phyloP scores from a whole-genome alignment of 2,329 filamentous ascomycete species.

The Fusarium sp. region DNA sequence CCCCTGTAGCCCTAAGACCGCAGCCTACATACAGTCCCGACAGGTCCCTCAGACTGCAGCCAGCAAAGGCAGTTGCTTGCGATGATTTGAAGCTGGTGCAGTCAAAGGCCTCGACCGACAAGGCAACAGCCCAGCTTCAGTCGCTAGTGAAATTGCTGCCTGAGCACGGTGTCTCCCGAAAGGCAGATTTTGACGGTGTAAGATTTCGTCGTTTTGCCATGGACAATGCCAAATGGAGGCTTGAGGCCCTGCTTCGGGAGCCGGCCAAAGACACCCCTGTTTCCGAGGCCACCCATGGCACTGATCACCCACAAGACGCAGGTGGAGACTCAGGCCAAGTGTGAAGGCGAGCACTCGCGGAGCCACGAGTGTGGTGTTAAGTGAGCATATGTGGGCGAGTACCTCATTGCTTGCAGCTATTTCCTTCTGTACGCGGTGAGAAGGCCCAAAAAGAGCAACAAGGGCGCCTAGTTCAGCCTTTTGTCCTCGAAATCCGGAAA shows the following conservation, averaged over 20 bases:
- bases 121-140: background rate
- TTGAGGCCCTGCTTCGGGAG: background rate
- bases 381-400: background rate
- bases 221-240: background rate
- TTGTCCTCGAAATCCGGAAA: too few relatives aligned
- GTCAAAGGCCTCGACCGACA: background rate
- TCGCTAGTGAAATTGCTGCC: background rate
- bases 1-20: background rate
- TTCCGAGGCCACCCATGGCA: background rate
- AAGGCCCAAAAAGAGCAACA: background rate
- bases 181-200: background rate
- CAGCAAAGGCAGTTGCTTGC: background rate
- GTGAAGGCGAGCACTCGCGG: background rate
- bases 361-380: background rate
- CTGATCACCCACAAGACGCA: background rate
- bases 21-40: background rate
- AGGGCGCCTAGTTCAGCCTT: too few relatives aligned
- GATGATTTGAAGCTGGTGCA: background rate
- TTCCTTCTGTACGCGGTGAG: background rate
- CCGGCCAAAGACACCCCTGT: background rate
- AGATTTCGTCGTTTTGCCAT: constrained; percentile 3
- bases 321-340: background rate
- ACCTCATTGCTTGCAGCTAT: constrained; percentile 2
- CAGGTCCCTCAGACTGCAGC: background rate
- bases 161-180: background rate